Evolutionary conservation across 2,329 filamentous ascomycete genomes (phyloP).

Genomic region (Emergomyces orientalis): DNA sequence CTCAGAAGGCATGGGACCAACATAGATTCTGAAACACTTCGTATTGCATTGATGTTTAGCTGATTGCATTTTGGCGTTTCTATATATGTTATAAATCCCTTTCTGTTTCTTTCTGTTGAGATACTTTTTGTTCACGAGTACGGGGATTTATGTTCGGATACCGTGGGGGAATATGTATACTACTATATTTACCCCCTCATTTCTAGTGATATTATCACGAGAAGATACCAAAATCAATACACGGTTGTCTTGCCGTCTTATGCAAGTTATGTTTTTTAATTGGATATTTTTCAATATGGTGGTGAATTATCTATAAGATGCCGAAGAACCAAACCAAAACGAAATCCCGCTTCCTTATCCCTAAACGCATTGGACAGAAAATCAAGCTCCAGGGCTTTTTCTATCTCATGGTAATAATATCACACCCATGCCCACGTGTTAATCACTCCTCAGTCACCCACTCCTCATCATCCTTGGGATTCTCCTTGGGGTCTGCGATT

Average conservation of each 20-base stretch:
- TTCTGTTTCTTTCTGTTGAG: not conserved
- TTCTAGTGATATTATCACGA: not conserved
- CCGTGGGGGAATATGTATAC: not conserved
- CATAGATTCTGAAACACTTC: slow-evolving; percentile 20
- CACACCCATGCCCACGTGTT: not conserved
- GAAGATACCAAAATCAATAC: not conserved
- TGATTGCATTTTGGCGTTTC: slow-evolving; percentile 1
- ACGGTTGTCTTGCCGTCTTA: not conserved
- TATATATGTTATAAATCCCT: not conserved
- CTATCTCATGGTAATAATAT: no score
- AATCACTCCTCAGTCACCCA: slow-evolving; percentile 1
- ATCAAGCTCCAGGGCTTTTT: not conserved
- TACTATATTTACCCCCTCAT: not conserved
- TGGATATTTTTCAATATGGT: not conserved
- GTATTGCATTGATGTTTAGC: not conserved
- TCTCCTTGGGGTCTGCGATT: slow-evolving; percentile 43
- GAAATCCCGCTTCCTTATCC: not conserved
- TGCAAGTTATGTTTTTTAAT: not conserved
- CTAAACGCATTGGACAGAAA: not conserved
- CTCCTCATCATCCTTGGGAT: not conserved
- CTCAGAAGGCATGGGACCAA: slow-evolving; percentile 27
- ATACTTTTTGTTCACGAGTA: not conserved
- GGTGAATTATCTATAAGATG: not conserved
- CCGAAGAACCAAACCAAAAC: not conserved
- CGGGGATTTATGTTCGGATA: not conserved